Evolutionary conservation across 441 rosid species (phyloP), one percentile per base, ranked within the genome.

Genomic region (Eruca vesicaria): DNA sequence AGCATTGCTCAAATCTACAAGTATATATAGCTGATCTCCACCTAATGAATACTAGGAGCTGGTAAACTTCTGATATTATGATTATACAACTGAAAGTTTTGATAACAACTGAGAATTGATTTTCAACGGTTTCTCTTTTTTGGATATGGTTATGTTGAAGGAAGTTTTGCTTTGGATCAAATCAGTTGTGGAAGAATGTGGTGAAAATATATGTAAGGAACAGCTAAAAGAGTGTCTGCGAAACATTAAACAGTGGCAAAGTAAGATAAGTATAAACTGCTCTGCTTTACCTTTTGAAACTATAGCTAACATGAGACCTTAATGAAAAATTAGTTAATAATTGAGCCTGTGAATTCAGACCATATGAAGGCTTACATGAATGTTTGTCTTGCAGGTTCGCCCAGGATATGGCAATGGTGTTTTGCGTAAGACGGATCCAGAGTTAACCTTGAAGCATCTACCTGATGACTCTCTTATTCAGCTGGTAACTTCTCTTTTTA

Each of bases 341-440:
- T 31, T 52, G 48, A 62, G 19, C 32, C 33, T 9, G 9, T 33
- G 26, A 58, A 28, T 14, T 0, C 36, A 28, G 9, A n/a, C 52
- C 52, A 43, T 6, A 43, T 43, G 8, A 31, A 23, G 9, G 35
- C 41, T 20, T 28, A 43, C 21, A 14, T 18, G 16, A 53, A 15
- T 43, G 19, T 43, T 3, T 16, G 19, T 36, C 52, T 28, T 82
- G 60, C 83, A 95, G 99, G 97, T 93, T 60, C 96, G 93, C 69
- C 97, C 97, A 65, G 99, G 99, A 67, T 95, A 82, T 84, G 98
- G 97, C 36, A 98, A 93, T 78, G 99, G 95, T 69, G 98, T 93
- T 43, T 68, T 95, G 74, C 95, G 95, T 62, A 88, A 93, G 71
- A 93, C 98, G 8, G 98, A 95, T 84, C 99, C 97, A 71, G 97